Evolutionary conservation across 192 early-diverging fungal genomes (phyloP).

Genomic region (Umbelopsis sp.): DNA sequence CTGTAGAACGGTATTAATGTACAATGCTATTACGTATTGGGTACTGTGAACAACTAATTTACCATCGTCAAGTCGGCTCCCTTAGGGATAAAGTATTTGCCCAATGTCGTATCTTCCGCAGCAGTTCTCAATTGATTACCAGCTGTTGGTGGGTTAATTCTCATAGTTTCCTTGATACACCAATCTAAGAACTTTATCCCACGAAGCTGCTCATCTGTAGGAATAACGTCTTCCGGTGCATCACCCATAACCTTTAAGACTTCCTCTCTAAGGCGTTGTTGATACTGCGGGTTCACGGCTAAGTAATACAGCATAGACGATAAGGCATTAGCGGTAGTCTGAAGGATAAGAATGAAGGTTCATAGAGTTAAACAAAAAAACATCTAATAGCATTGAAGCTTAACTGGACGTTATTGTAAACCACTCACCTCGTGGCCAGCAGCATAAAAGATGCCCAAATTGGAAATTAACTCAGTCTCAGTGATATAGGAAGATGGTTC

Average conservation of each 20-base stretch:
- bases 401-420: not conserved
- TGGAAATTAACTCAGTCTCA: not conserved
- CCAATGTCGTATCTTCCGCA: constrained; percentile 11
- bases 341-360: not conserved
- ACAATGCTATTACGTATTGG: not conserved
- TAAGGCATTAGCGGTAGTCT: constrained; percentile 3
- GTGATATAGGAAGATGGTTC: not conserved
- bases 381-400: no score
- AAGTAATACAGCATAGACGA: constrained; percentile 11
- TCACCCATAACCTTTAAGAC: constrained; percentile 54
- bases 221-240: constrained; percentile 47
- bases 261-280: constrained; percentile 51
- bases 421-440: not conserved
- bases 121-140: not conserved
- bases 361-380: no score
- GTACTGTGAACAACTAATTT: not conserved
- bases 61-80: not conserved
- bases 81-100: constrained; percentile 12
- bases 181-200: constrained; percentile 50
- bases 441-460: not conserved
- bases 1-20: not conserved
- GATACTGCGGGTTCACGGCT: constrained; percentile 33
- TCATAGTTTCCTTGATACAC: constrained; percentile 45
- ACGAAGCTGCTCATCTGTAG: constrained; percentile 53
- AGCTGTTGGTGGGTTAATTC: constrained; percentile 19